phyloP scores from a whole-genome alignment of 2,329 filamentous ascomycete species.

The Neonectria punicea region DNA sequence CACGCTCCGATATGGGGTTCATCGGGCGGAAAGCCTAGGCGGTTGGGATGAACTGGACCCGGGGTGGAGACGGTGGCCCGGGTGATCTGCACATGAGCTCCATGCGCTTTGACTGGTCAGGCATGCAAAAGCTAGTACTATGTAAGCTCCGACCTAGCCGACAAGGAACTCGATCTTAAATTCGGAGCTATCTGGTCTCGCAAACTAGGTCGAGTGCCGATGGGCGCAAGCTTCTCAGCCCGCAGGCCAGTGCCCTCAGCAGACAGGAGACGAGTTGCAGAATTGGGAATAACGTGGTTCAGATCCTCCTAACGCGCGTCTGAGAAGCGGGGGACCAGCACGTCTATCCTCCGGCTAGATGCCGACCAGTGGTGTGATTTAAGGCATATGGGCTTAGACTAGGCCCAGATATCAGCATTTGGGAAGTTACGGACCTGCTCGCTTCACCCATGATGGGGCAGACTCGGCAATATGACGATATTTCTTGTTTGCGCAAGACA shows the following conservation, averaged over 20 bases:
- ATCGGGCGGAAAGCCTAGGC: constrained; percentile 9
- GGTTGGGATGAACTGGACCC: constrained; percentile 3
- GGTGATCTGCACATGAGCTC: not conserved
- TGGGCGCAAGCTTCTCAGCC: constrained; percentile 13
- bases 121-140: not conserved
- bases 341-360: constrained; percentile 3
- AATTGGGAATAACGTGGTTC: constrained; percentile 1
- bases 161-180: constrained; percentile 9
- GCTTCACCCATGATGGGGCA: not conserved
- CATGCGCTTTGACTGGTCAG: constrained; percentile 8
- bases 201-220: constrained; percentile 5
- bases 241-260: constrained; percentile 4
- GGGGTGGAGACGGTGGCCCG: not conserved
- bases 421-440: not conserved
- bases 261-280: not conserved
- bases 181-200: constrained; percentile 5
- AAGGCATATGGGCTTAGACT: not conserved
- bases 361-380: constrained; percentile 7
- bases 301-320: not conserved
- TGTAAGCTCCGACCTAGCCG: constrained; percentile 9
- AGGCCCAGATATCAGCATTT: not conserved
- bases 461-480: not conserved
- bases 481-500: not conserved
- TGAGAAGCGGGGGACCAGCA: not conserved
- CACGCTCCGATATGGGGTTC: constrained; percentile 6